Base-by-base conservation (phyloP, 441 rosid genomes). In the Pelargonium australe region DNA sequence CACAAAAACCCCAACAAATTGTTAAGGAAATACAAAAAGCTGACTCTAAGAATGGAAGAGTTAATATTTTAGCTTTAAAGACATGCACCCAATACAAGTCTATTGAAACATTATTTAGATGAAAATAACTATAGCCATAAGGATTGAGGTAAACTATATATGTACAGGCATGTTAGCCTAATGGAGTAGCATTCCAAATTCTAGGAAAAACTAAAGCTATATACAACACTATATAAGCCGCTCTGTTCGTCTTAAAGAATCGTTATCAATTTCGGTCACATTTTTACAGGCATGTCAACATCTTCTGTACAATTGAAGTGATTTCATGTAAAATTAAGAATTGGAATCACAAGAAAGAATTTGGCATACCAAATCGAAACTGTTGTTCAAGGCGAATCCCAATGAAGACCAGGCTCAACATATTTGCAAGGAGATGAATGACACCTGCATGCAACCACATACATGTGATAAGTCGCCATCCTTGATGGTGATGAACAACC, bases 391-490 rank as follows among this genome's bases (percentile, higher is more conserved):
- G 95, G 60, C 95, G 86, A 75, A 91, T 74, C 65, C 98, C 98
- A 20, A 91, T 78, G 28, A 89, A 70, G 72, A 87, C 70, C 76
- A 91, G 68, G 78, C 92, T 82, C 66, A 89, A 67, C 95, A 94
- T 88, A 69, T 89, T 94, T 16, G 79, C 82, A 20, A 90, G 75
- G 64, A 94, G 82, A 79, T 94, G 99, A 74, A 94, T 73, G 64
- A 89, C 80, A 41, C 99, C 99, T 0, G 92, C 97, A 16, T 94
- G 99, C 72, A 94, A 79, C 96, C 96, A 89, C 78, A 88, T 82
- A 63, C 92, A 86, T 11, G 88, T 78, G 71, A 94, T 41, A 0
- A 94, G 90, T 70, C 97, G 86, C 97, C 96, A 94, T 71, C 85
- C 90, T 77, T 94, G 95, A 73, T 83, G 82, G 40, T 65, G 80